phyloP scores from a whole-genome alignment of 179 eudicot species.

The Beta macrorhiza region DNA sequence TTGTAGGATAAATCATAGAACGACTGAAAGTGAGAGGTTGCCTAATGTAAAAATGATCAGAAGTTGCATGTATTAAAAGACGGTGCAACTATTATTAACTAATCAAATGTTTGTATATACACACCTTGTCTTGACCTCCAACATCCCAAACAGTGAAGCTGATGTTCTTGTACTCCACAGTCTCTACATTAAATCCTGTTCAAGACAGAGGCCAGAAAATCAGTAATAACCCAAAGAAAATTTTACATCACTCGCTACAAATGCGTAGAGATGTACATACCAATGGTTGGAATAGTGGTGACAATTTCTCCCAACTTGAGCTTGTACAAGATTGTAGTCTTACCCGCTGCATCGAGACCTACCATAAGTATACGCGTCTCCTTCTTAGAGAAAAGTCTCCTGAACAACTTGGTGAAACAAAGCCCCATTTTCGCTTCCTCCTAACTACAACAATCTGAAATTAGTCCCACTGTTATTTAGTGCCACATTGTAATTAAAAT shows the following conservation, averaged over 20 bases:
- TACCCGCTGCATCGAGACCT: slow-evolving; percentile 70
- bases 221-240: not conserved
- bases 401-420: slow-evolving; percentile 53
- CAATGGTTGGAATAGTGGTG: slow-evolving; percentile 60
- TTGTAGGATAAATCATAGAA: no score
- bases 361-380: slow-evolving; percentile 63
- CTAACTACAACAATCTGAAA: slow-evolving; percentile 22
- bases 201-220: not conserved
- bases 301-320: slow-evolving; percentile 65
- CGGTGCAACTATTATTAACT: not conserved
- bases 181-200: slow-evolving; percentile 64
- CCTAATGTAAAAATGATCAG: not conserved
- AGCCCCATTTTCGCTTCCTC: slow-evolving; percentile 54
- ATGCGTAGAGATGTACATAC: slow-evolving; percentile 24
- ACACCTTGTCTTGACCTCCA: slow-evolving; percentile 66
- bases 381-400: slow-evolving; percentile 48
- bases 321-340: slow-evolving; percentile 60
- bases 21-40: no score
- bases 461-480: not conserved
- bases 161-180: slow-evolving; percentile 67
- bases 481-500: not conserved
- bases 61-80: no score
- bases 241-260: not conserved
- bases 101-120: not conserved
- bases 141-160: slow-evolving; percentile 81